Percentiles rank a stretch among this genome's conserved stretches.
phyloP scores from a whole-genome alignment of 2,329 filamentous ascomycete genomes.

The Aaosphaeria pasadenensis region DNA sequence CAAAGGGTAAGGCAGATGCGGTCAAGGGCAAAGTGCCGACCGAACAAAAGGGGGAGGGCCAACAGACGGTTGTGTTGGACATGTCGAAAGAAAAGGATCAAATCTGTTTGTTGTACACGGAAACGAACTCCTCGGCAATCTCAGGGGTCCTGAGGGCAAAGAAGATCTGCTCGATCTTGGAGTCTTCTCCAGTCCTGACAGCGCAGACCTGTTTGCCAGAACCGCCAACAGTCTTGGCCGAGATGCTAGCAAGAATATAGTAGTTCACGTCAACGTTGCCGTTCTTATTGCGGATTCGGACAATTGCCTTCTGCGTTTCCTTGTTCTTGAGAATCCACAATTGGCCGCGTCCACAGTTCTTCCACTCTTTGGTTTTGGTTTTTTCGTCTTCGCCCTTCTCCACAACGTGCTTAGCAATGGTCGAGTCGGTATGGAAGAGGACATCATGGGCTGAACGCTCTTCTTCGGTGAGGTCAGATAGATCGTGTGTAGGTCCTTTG shows the following conservation, averaged over 20 bases:
- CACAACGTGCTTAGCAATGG: slow-evolving; percentile 26
- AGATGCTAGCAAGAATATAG: slow-evolving; percentile 23
- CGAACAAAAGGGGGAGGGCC: too few relatives aligned
- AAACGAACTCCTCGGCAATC: not conserved
- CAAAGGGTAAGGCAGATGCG: too few relatives aligned
- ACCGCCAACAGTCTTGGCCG: slow-evolving; percentile 23
- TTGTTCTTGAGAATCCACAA: slow-evolving; percentile 38
- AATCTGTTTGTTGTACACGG: not conserved
- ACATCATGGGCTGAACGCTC: slow-evolving; percentile 30
- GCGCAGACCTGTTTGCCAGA: slow-evolving; percentile 6
- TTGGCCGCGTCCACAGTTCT: slow-evolving; percentile 27
- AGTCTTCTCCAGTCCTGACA: not conserved
- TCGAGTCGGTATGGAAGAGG: slow-evolving; percentile 28
- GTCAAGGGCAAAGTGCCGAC: too few relatives aligned
- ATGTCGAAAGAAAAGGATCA: too few relatives aligned
- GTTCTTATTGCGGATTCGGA: slow-evolving; percentile 31
- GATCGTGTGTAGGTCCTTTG: slow-evolving; percentile 26
- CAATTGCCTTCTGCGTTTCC: slow-evolving; percentile 25
- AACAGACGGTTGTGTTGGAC: too few relatives aligned
- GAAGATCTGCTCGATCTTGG: not conserved
- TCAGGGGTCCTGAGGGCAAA: slow-evolving; percentile 1
- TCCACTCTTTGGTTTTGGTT: slow-evolving; percentile 15
- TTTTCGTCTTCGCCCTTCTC: slow-evolving; percentile 9
- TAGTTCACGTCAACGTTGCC: slow-evolving; percentile 33
- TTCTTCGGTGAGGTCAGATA: slow-evolving; percentile 29